phyloP scores from a whole-genome alignment of 1,284 basidiomycete genomes.

The Irpex rosettiformis region DNA sequence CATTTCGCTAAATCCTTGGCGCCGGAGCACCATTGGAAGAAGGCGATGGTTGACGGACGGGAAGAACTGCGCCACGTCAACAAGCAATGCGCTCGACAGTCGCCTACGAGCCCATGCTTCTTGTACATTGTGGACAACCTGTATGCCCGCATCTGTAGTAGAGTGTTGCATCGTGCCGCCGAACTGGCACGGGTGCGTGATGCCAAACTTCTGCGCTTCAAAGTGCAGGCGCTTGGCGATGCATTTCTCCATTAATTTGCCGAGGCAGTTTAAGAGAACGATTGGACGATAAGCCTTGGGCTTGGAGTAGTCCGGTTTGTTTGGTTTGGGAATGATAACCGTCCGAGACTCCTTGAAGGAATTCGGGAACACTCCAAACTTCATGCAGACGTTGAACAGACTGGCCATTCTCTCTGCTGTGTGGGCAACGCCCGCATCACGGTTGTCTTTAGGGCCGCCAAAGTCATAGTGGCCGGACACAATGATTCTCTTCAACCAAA shows the following conservation, averaged over 20 bases:
- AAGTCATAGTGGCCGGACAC: background rate
- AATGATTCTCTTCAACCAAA: constrained; percentile 4
- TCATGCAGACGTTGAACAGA: constrained; percentile 5
- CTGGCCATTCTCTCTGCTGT: background rate
- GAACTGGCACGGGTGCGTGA: constrained; percentile 23
- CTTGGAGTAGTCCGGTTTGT: constrained; percentile 15
- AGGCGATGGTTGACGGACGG: constrained; percentile 13
- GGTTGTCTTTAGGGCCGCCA: background rate
- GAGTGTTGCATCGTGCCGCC: constrained; percentile 20
- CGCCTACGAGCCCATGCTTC: constrained; percentile 8
- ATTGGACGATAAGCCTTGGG: constrained; percentile 23
- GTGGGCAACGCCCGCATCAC: background rate
- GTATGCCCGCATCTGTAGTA: constrained; percentile 16
- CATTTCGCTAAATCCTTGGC: constrained; percentile 8
- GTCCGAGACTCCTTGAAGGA: constrained; percentile 9
- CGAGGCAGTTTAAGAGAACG: constrained; percentile 21
- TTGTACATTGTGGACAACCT: constrained; percentile 13
- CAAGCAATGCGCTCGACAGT: constrained; percentile 5
- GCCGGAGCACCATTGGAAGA: background rate
- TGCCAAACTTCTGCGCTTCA: constrained; percentile 11
- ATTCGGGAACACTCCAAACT: background rate
- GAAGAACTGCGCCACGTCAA: constrained; percentile 15
- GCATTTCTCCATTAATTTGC: constrained; percentile 23
- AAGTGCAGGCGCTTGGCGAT: constrained; percentile 16
- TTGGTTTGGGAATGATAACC: constrained; percentile 16